Evolutionary conservation across 306 rosid genomes (phyloP).

Genomic region (Cucumis melo): DNA sequence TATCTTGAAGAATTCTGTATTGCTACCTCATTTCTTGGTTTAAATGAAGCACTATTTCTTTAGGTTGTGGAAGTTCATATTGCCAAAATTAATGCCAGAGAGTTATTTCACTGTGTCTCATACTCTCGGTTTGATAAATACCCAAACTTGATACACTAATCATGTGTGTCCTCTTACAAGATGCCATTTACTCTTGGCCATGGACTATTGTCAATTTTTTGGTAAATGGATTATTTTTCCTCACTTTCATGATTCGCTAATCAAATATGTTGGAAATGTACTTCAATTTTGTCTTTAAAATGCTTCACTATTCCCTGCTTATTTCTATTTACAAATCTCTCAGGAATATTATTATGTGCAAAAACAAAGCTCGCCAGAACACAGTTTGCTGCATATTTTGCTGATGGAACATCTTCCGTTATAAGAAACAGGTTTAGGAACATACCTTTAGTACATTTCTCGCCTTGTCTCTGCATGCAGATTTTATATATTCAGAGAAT

Average conservation of each 20-base stretch:
- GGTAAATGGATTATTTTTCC: neutral
- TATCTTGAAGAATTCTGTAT: neutral
- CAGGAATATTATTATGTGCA: slow-evolving; percentile 82
- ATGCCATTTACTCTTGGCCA: neutral
- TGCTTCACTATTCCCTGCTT: neutral
- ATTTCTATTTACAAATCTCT: neutral
- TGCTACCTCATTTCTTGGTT: neutral
- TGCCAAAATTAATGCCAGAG: neutral
- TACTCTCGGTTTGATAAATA: neutral
- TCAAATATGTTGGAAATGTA: neutral
- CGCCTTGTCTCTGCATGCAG: neutral
- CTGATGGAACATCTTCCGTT: slow-evolving; percentile 60
- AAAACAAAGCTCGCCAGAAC: slow-evolving; percentile 66
- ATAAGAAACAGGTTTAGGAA: slow-evolving; percentile 44
- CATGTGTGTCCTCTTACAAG: neutral
- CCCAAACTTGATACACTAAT: neutral
- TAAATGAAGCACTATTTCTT: neutral
- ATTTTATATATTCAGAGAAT: neutral
- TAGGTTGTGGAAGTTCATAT: neutral
- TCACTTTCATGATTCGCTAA: neutral
- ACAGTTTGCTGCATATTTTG: slow-evolving; percentile 69
- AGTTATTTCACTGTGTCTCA: neutral
- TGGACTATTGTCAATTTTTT: neutral
- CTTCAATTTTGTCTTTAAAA: neutral
- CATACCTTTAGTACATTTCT: slow-evolving; percentile 2